Percentiles rank a stretch among this genome's conserved stretches.
Evolutionary conservation across 306 rosid species (phyloP).

Genomic region (Begonia peltatifolia): DNA sequence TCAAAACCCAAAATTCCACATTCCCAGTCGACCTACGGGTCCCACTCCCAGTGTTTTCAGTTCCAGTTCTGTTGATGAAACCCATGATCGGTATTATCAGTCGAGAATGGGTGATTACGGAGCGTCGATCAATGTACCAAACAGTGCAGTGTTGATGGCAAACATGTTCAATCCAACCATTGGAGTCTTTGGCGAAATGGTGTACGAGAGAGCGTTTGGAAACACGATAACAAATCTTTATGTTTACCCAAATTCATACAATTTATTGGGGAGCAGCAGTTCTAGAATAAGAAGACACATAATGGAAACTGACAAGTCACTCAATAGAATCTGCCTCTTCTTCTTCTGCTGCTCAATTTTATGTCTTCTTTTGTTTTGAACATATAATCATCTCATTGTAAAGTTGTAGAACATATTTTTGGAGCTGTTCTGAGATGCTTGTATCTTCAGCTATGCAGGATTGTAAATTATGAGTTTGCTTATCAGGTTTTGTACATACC

Average conservation of each 20-base stretch:
- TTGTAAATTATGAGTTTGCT: no score
- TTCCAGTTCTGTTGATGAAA: slow-evolving; percentile 9
- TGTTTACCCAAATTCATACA: slow-evolving; percentile 9
- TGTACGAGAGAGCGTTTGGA: slow-evolving; percentile 5
- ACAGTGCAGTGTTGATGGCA: slow-evolving; percentile 10
- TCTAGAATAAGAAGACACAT: slow-evolving; percentile 47
- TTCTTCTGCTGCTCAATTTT: slow-evolving; percentile 50
- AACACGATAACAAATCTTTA: slow-evolving; percentile 2
- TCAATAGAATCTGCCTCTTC: slow-evolving; percentile 56
- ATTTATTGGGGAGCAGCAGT: slow-evolving; percentile 6
- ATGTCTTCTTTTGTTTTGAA: slow-evolving; percentile 35
- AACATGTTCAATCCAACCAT: slow-evolving; percentile 25
- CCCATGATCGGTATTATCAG: no score
- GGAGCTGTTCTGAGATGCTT: no score
- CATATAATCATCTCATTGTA: not conserved
- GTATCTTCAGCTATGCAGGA: no score
- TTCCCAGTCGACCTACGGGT: slow-evolving; percentile 53
- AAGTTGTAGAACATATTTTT: no score
- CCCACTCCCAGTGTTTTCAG: slow-evolving; percentile 25
- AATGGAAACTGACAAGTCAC: slow-evolving; percentile 56
- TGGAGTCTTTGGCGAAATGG: slow-evolving; percentile 2
- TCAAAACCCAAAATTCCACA: slow-evolving; percentile 20
- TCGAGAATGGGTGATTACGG: no score
- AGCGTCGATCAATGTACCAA: slow-evolving; percentile 20
- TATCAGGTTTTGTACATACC: no score